Base-by-base conservation (phyloP, 2,329 filamentous ascomycete genomes). In the Nigrospora osmanthi region DNA sequence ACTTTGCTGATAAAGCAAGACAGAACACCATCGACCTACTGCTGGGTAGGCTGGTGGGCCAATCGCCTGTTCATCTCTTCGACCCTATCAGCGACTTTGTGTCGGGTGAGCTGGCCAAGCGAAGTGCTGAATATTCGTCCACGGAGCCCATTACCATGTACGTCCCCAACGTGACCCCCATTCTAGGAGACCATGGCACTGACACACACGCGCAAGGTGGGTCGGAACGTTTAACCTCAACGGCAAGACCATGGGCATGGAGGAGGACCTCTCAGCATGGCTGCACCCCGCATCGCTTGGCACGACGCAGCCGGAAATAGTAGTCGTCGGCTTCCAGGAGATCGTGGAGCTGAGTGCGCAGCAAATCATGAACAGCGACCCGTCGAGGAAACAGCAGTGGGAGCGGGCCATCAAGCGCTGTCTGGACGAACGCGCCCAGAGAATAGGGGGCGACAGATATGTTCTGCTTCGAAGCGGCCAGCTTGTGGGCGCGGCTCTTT, bases 291-390 rank as follows among this genome's bases (percentile, higher is more conserved):
- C 75, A 4, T 63, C 63, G 35, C 57, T 75, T 11, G 75, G 79
- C 6, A 63, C 80, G 4, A 72, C 78, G 39, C 81, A 87, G 49
- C 90, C 93, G 6, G 87, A 91, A 47, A 87, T 98, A 34, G 82
- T 95, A 42, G 89, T 86, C 9, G 83, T 96, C 14, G 93, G 89
- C 0, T 97, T 98, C 56, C 93, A 98, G 60, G 93, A 98, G 64
- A 97, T 98, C 50, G 93, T 98, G n/a, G 88, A 95, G 59, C 71
- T 98, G 39, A 96, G 89, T 55, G 93, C 94, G 14, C 91, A 97
- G 62, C 93, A 98, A 59, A 97, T 98, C 58, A 96, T 98, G 89
- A 95, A 94, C 52, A 97, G 90, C 48, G 91, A 98, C 60, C 93
- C 93, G 1, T 81, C 83, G 3, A 79, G 87, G 44, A 87, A 91